Conservation (phyloP, 2,329 filamentous ascomycete species). For the Cordyceps farinosa region DNA sequence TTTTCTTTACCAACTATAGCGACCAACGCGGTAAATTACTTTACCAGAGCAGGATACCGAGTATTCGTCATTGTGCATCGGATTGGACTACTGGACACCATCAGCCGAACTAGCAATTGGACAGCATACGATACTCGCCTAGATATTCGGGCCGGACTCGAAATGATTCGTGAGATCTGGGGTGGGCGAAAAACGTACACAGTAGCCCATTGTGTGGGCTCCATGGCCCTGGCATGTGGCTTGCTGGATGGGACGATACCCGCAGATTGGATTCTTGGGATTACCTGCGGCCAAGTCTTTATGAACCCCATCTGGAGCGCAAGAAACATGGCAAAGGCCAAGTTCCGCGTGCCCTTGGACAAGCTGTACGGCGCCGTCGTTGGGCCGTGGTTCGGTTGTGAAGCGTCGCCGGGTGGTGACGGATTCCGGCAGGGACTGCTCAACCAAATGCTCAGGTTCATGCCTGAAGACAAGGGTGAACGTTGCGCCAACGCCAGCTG, state of each 20-base stretch:
- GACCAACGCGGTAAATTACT: constrained; percentile 62
- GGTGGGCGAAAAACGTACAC: constrained; percentile 46
- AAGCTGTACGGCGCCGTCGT: neutral
- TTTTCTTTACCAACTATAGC: constrained; percentile 60
- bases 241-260: constrained; percentile 60
- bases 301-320: constrained; percentile 58
- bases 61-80: constrained; percentile 57
- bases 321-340: constrained; percentile 57
- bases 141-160: constrained; percentile 54
- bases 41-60: constrained; percentile 57
- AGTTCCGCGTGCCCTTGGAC: constrained; percentile 47
- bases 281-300: constrained; percentile 60
- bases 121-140: constrained; percentile 59
- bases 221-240: constrained; percentile 55
- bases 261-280: constrained; percentile 52
- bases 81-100: constrained; percentile 50
- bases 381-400: neutral
- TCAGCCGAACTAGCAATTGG: constrained; percentile 42
- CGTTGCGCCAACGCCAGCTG: constrained; percentile 60
- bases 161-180: constrained; percentile 45
- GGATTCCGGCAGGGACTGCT: neutral
- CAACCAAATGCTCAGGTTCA: constrained; percentile 56
- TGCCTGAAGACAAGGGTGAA: constrained; percentile 52
- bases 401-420: neutral
- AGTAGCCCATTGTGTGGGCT: constrained; percentile 62